Conservation (phyloP, 495 filamentous ascomycete genomes). For the Opeltia flavorubescens region DNA sequence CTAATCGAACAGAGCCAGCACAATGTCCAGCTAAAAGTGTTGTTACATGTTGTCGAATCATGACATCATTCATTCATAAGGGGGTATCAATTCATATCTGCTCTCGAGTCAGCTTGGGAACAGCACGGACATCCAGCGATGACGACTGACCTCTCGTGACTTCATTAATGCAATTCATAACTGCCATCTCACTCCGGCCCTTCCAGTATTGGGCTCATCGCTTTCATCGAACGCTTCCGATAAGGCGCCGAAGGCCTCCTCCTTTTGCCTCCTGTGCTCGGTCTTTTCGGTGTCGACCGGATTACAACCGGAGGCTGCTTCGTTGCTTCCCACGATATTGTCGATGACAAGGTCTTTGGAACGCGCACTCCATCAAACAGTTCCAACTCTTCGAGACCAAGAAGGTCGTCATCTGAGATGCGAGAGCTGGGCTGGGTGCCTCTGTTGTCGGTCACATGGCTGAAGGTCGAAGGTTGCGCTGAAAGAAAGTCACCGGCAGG, state of each 20-base stretch:
- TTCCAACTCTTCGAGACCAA: slow-evolving; percentile 9
- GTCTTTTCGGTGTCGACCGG: not conserved
- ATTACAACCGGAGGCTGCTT: slow-evolving; percentile 13
- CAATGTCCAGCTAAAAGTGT: not conserved
- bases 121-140: not conserved
- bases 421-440: slow-evolving; percentile 10
- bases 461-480: slow-evolving; percentile 4
- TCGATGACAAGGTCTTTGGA: not conserved
- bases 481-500: slow-evolving; percentile 14
- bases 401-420: slow-evolving; percentile 17
- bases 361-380: slow-evolving; percentile 9
- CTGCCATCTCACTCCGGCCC: slow-evolving; percentile 6
- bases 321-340: slow-evolving; percentile 12
- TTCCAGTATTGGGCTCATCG: slow-evolving; percentile 16
- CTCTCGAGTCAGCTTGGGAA: not conserved
- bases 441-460: not conserved
- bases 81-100: slow-evolving; percentile 2
- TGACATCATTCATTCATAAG: too few relatives aligned
- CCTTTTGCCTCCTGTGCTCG: not conserved
- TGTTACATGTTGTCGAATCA: not conserved
- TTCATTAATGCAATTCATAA: not conserved
- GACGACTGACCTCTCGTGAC: not conserved
- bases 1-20: too few relatives aligned
- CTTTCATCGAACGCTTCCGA: slow-evolving; percentile 5
- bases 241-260: slow-evolving; percentile 10